phyloP scores from a whole-genome alignment of 2,329 filamentous ascomycete genomes.

The Drechmeria coniospora region DNA sequence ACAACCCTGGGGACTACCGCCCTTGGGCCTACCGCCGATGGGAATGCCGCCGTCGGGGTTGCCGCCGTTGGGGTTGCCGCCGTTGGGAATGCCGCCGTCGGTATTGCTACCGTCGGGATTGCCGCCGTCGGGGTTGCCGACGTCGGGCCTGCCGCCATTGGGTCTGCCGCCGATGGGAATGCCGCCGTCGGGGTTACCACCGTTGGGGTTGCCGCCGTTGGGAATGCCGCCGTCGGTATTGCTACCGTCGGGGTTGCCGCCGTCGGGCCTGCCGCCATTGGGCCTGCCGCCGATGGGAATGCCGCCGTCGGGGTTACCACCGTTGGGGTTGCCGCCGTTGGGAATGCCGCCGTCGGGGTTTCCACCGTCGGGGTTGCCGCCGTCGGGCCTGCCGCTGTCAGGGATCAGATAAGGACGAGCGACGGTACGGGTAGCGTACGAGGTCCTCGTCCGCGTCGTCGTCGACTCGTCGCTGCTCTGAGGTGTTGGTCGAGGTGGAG shows the following conservation, averaged over 20 bases:
- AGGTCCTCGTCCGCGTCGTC: constrained; percentile 22
- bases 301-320: constrained; percentile 5
- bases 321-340: constrained; percentile 4
- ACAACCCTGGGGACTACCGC: constrained; percentile 5
- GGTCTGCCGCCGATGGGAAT: background rate
- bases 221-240: constrained; percentile 2
- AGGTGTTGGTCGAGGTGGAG: constrained; percentile 6
- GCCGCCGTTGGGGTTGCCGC: background rate
- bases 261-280: background rate
- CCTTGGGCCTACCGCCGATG: constrained; percentile 4
- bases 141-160: constrained; percentile 2
- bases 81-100: too few relatives aligned
- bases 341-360: constrained; percentile 2
- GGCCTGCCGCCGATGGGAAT: too few relatives aligned
- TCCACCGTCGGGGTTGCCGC: background rate
- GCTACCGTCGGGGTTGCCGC: constrained; percentile 1
- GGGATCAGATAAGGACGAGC: too few relatives aligned
- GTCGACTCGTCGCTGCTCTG: constrained; percentile 12
- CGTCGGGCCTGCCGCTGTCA: background rate
- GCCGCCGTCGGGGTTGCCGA: constrained; percentile 4
- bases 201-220: constrained; percentile 5
- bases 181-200: constrained; percentile 2
- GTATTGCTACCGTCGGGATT: constrained; percentile 4
- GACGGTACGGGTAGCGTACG: constrained; percentile 19
- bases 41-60: constrained; percentile 2